phyloP scores from a whole-genome alignment of 108 stramenopile genomes.

The Craspedostauros australis region DNA sequence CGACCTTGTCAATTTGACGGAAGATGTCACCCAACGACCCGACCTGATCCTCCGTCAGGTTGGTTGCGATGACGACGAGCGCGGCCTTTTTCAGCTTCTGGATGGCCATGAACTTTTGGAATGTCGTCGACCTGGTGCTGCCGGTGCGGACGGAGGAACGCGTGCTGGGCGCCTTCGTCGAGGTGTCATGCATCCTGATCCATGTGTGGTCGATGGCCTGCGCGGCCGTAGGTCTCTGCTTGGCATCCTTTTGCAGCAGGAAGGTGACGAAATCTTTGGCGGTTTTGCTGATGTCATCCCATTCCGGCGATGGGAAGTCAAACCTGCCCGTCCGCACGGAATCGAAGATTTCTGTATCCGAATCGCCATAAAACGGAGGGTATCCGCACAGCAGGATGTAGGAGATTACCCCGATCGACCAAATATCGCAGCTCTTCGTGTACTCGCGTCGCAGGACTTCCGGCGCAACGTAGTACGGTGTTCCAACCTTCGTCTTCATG shows the following conservation, averaged over 20 bases:
- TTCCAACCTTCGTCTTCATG: slow-evolving; percentile 90
- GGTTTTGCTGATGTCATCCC: slow-evolving; percentile 61
- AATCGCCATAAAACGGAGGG: slow-evolving; percentile 95
- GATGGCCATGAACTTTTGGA: slow-evolving; percentile 72
- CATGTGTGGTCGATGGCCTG: slow-evolving; percentile 71
- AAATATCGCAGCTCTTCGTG: slow-evolving; percentile 94
- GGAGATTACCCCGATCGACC: slow-evolving; percentile 89
- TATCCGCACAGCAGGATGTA: slow-evolving; percentile 97
- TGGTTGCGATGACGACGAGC: slow-evolving; percentile 69
- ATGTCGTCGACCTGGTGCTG: slow-evolving; percentile 35
- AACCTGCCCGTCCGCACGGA: slow-evolving; percentile 58
- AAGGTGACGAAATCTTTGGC: slow-evolving; percentile 72
- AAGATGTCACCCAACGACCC: slow-evolving; percentile 69
- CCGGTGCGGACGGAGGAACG: slow-evolving; percentile 21
- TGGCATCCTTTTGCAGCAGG: slow-evolving; percentile 57
- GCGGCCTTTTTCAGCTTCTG: slow-evolving; percentile 86
- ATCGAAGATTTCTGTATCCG: slow-evolving; percentile 79
- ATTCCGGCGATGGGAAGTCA: slow-evolving; percentile 82
- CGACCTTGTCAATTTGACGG: slow-evolving; percentile 52
- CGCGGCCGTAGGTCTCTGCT: slow-evolving; percentile 57
- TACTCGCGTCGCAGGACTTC: slow-evolving; percentile 90
- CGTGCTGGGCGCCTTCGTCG: not conserved
- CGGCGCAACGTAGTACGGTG: slow-evolving; percentile 90
- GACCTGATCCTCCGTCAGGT: slow-evolving; percentile 71
- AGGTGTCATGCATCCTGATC: slow-evolving; percentile 43